phyloP scores from a whole-genome alignment of 1,284 basidiomycete genomes.

The Taiwanofungus camphoratus region DNA sequence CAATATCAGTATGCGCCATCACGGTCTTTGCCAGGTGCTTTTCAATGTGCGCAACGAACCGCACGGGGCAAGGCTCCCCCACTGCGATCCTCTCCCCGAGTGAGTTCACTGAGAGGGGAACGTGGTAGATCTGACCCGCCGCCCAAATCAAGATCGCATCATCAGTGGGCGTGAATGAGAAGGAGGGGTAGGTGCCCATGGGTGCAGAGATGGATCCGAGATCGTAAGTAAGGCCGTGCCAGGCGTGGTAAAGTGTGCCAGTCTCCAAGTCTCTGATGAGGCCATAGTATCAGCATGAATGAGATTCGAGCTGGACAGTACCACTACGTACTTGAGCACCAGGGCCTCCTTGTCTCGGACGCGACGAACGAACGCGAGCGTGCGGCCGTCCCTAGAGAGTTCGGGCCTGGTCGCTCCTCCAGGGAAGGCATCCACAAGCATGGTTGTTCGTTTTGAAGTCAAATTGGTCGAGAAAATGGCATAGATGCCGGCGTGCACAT shows the following conservation, averaged over 20 bases:
- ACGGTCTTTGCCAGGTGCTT: conserved; percentile 58
- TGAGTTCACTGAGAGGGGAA: conserved; percentile 47
- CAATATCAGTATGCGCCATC: conserved; percentile 39
- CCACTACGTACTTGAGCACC: conserved; percentile 55
- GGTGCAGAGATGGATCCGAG: conserved; percentile 56
- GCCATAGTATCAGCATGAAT: not conserved
- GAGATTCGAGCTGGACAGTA: conserved; percentile 1
- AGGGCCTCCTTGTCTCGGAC: conserved; percentile 68
- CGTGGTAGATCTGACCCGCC: conserved; percentile 56
- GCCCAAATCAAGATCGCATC: conserved; percentile 69
- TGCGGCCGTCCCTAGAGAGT: conserved; percentile 60
- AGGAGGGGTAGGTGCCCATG: conserved; percentile 73
- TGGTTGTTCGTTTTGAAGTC: conserved; percentile 45
- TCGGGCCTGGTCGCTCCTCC: conserved; percentile 71
- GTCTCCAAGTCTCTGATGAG: conserved; percentile 54
- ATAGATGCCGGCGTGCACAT: conserved; percentile 66
- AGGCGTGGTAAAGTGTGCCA: conserved; percentile 59
- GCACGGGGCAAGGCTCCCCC: conserved; percentile 42
- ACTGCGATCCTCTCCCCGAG: conserved; percentile 43
- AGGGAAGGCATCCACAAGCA: conserved; percentile 48
- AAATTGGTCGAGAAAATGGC: conserved; percentile 59
- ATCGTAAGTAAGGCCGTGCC: conserved; percentile 66
- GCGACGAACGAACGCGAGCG: conserved; percentile 67
- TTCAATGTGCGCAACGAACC: conserved; percentile 56
- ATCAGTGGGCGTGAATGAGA: conserved; percentile 57